A percentile compares a stretch with the other conserved stretches of the same genome.
These are phyloP conservation scores for Fusarium sp. DNA, from an alignment of 2,329 filamentous ascomycete species.

Conservation along the genomic window DNA sequence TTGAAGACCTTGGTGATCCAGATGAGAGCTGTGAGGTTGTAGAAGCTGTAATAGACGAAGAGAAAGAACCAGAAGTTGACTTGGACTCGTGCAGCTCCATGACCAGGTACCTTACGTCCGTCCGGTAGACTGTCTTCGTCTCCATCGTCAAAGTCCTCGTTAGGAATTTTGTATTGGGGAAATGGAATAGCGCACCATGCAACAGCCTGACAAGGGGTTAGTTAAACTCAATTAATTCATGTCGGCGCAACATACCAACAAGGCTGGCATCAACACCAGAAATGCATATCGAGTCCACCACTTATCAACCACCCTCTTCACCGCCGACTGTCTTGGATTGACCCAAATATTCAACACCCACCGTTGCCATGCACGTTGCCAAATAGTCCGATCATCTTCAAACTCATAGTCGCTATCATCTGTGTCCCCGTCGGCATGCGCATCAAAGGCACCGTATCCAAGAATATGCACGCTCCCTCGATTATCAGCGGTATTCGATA, in stretches of 20 bases:
- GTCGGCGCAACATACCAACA: conserved; percentile 59
- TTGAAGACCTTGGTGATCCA: conserved; percentile 81
- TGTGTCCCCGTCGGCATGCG: conserved; percentile 47
- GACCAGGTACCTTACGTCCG: conserved; percentile 64
- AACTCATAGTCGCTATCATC: conserved; percentile 43
- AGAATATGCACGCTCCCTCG: conserved; percentile 65
- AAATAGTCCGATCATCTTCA: conserved; percentile 50
- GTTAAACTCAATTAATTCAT: not conserved
- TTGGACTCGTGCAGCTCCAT: conserved; percentile 71
- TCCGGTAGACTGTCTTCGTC: conserved; percentile 42
- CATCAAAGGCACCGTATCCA: conserved; percentile 65
- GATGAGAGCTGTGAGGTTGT: conserved; percentile 73
- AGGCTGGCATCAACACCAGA: conserved; percentile 70
- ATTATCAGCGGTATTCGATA: conserved; percentile 51
- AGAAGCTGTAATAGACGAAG: conserved; percentile 75
- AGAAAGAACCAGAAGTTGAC: conserved; percentile 80
- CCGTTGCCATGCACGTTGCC: conserved; percentile 52
- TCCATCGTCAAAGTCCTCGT: conserved; percentile 57
- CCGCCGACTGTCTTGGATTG: conserved; percentile 67
- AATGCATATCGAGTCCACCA: conserved; percentile 74
- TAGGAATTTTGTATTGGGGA: conserved; percentile 68
- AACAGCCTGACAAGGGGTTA: conserved; percentile 59
- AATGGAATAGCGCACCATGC: conserved; percentile 74
- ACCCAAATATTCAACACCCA: conserved; percentile 67
- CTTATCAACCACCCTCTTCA: conserved; percentile 66